phyloP scores from a whole-genome alignment of 345 rosid genomes.

The Durio zibethinus region DNA sequence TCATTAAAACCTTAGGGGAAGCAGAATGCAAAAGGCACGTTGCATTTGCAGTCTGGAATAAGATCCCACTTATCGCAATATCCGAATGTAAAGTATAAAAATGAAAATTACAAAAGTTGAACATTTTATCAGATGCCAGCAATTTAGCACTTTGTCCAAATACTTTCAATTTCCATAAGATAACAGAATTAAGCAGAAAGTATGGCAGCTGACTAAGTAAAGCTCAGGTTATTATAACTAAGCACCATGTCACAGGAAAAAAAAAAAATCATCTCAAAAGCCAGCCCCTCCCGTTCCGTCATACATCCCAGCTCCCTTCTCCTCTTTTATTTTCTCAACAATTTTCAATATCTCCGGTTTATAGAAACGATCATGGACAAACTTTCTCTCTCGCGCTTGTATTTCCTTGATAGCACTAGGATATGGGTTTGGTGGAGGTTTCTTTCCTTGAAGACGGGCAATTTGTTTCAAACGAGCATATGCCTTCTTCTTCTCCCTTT shows the following conservation, averaged over 20 bases:
- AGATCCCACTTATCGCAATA: not conserved
- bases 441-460: conserved; percentile 57
- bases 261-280: not conserved
- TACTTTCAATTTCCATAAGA: too few species aligned
- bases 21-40: not conserved
- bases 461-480: conserved; percentile 64
- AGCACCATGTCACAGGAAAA: not conserved
- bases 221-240: not conserved
- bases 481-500: conserved; percentile 63
- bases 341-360: conserved; percentile 48
- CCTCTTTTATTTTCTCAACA: conserved; percentile 57
- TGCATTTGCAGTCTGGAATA: not conserved
- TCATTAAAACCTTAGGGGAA: too few species aligned
- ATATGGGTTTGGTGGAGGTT: conserved; percentile 78
- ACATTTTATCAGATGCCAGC: not conserved
- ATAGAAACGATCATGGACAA: conserved; percentile 44
- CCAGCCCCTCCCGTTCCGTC: conserved; percentile 33
- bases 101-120: not conserved
- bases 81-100: too few species aligned
- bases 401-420: conserved; percentile 59
- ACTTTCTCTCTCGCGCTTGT: conserved; percentile 53
- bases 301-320: conserved; percentile 35
- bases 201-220: not conserved
- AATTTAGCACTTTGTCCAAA: not conserved
- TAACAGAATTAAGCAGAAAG: not conserved